Evolutionary conservation across 345 rosid genomes (phyloP), one percentile per base, ranked within the genome.

Genomic region (Turnera subulata): DNA sequence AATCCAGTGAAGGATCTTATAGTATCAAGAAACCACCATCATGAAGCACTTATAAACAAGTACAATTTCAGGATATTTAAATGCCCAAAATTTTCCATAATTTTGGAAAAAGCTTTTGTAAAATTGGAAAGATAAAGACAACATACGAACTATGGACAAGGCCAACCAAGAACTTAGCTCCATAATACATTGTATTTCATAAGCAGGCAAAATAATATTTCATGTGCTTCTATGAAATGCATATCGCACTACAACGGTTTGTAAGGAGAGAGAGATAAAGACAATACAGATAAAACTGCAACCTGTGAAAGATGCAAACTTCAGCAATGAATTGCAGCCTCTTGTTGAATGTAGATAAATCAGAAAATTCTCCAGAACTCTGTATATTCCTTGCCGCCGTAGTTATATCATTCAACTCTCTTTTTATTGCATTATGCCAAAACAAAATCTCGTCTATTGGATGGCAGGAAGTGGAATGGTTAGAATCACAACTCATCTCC

Each of bases 251-350:
- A n/a, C n/a, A n/a, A n/a, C n/a, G n/a, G n/a, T 29, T 25, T 24
- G 47, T 18, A 13, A 38, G 33, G 25, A 47, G 19, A 40, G 17
- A 55, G 11, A 46, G 21, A 29, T 20, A 11, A n/a, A 46, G 45
- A 49, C 20, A 32, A 38, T 16, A 56, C 10, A 23, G 32, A 59
- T 33, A 67, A 62, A 61, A 55, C 43, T 53, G 37, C 40, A 4
- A 81, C 86, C 86, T 81, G 68, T 81, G 86, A 53, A 73, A 81
- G 52, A 81, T 81, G 71, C 86, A 81, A 62, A 81, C 76, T 71
- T 81, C 83, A 23, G 86, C 86, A 69, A 81, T 78, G 70, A 81
- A 81, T 45, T 73, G 81, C 59, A 78, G 74, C 77, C 86, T 76
- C 63, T 71, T 65, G 64, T 81, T 81, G 68, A 81, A 76, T 23